Conservation (phyloP, 371 early-diverging fungal species). For the Globomyces sp. region DNA sequence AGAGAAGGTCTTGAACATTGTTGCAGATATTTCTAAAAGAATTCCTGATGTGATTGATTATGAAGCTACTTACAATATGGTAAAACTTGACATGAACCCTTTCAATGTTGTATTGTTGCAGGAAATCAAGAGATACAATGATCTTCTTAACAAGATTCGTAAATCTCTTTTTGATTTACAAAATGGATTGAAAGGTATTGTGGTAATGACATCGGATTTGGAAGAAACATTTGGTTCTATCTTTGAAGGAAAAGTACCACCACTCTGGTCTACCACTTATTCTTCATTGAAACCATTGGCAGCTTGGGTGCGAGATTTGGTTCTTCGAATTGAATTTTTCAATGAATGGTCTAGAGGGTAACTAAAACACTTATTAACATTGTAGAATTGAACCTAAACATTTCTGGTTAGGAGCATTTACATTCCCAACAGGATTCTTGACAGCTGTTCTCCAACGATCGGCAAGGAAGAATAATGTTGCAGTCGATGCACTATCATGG, state of each 20-base stretch:
- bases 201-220: constrained; percentile 57
- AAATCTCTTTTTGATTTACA: constrained; percentile 46
- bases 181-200: constrained; percentile 55
- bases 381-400: constrained; percentile 47
- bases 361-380: neutral
- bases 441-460: constrained; percentile 55
- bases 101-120: constrained; percentile 55
- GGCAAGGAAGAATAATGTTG: constrained; percentile 46
- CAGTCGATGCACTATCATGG: constrained; percentile 53
- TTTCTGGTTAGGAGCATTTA: constrained; percentile 57
- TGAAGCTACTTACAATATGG: constrained; percentile 37
- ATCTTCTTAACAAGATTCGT: constrained; percentile 40
- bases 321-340: constrained; percentile 50
- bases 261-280: constrained; percentile 49
- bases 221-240: constrained; percentile 49
- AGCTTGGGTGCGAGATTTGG: constrained; percentile 48
- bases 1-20: constrained; percentile 44
- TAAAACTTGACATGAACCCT: constrained; percentile 44
- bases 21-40: constrained; percentile 44
- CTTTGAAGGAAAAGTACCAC: constrained; percentile 49
- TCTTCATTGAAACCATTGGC: constrained; percentile 52
- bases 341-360: constrained; percentile 58
- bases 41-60: constrained; percentile 52
- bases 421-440: constrained; percentile 54
- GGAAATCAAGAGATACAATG: constrained; percentile 51